Evolutionary conservation across 2,329 filamentous ascomycete species (phyloP).

Genomic region (Trichoderma afroharzianum): DNA sequence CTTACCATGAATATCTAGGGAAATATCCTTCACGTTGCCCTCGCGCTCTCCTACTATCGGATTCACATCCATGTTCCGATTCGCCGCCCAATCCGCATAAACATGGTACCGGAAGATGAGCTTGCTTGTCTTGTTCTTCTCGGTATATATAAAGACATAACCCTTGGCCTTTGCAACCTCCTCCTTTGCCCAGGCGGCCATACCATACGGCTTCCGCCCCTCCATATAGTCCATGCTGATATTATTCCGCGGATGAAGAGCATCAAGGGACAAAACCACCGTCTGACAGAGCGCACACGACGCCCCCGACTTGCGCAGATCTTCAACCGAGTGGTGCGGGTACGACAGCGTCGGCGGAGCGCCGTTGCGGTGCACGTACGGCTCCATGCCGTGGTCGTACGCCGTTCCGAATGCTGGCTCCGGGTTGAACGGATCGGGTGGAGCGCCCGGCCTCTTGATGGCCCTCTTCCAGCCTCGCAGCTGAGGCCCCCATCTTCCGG

Average conservation of each 20-base stretch:
- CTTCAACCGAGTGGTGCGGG: neutral
- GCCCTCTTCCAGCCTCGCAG: neutral
- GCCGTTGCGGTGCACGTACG: neutral
- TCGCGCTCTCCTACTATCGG: neutral
- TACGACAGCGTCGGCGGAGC: constrained; percentile 3
- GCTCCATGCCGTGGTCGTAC: constrained; percentile 7
- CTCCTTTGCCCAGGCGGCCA: neutral
- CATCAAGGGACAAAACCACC: constrained; percentile 3
- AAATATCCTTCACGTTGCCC: constrained; percentile 5
- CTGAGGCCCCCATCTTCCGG: neutral
- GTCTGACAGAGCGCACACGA: constrained; percentile 2
- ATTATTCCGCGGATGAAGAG: neutral
- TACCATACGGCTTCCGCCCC: constrained; percentile 4
- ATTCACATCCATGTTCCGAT: constrained; percentile 8
- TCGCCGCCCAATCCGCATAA: neutral
- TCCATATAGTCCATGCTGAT: neutral
- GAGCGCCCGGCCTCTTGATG: neutral
- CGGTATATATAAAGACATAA: neutral
- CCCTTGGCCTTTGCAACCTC: neutral
- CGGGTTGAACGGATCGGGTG: neutral
- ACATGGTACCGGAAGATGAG: neutral
- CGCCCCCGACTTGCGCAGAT: neutral
- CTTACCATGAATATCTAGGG: constrained; percentile 2
- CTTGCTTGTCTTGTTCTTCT: neutral
- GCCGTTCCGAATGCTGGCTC: neutral